These are phyloP conservation scores for Oxyria digyna DNA, from an alignment of 148 eudicot genomes.

Conservation along the genomic window DNA sequence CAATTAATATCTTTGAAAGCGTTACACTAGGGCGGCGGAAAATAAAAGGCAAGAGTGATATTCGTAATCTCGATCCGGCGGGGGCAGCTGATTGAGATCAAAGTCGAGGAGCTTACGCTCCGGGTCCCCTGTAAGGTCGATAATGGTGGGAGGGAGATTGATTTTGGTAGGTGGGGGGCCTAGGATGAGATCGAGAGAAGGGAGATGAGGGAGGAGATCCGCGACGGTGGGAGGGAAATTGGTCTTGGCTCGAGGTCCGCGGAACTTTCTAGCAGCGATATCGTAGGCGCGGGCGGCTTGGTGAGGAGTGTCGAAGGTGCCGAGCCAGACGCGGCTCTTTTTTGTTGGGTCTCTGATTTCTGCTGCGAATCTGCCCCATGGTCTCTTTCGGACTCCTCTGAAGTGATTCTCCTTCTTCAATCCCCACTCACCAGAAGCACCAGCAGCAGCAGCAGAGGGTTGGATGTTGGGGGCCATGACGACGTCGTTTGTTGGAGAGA, in stretches of 20 bases:
- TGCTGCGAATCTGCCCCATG: constrained; percentile 28
- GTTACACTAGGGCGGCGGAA: not conserved
- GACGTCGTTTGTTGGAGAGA: not conserved
- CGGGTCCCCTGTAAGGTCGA: no score
- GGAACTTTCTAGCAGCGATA: constrained; percentile 21
- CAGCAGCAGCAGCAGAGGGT: not conserved
- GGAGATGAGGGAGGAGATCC: not conserved
- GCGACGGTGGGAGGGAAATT: constrained; percentile 15
- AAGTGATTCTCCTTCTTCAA: constrained; percentile 16
- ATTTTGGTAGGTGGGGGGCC: not conserved
- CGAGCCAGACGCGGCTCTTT: constrained; percentile 28
- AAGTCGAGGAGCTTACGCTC: no score
- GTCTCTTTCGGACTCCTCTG: constrained; percentile 24
- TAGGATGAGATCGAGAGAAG: no score
- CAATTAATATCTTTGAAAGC: no score
- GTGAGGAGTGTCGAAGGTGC: constrained; percentile 26
- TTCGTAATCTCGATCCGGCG: no score
- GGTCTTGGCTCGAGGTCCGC: constrained; percentile 24
- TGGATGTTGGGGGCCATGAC: not conserved
- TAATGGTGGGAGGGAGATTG: no score
- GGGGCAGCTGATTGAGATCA: no score
- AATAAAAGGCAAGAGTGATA: not conserved
- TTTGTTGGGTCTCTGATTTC: constrained; percentile 21
- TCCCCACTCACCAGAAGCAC: constrained; percentile 1
- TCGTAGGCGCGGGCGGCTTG: constrained; percentile 30